Evolutionary conservation across 257 asterid genomes (phyloP).

Genomic region (Nicotiana tomentosiformis): DNA sequence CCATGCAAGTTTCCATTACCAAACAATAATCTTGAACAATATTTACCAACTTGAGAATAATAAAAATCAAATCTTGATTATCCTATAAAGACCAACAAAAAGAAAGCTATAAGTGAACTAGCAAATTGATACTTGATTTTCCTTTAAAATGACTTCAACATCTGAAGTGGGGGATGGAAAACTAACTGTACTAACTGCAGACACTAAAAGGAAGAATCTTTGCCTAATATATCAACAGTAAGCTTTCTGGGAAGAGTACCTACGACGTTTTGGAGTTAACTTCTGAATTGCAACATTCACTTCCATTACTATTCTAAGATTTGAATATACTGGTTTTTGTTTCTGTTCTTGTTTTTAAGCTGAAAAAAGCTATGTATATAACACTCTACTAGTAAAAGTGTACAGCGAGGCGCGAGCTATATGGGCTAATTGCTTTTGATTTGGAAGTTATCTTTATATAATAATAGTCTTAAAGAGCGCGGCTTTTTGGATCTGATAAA

Average conservation of each 20-base stretch:
- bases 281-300: constrained; percentile 27
- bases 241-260: constrained; percentile 67
- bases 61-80: constrained; percentile 9
- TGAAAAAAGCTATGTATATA: not conserved
- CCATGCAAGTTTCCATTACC: constrained; percentile 29
- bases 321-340: not conserved
- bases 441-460: not conserved
- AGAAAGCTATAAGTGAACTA: not conserved
- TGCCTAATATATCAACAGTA: constrained; percentile 31
- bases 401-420: not conserved
- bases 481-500: not conserved
- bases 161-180: constrained; percentile 7
- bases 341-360: not conserved
- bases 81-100: not conserved
- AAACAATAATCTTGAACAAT: constrained; percentile 16
- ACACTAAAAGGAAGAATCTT: not conserved
- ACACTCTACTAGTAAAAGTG: not conserved
- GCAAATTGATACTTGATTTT: not conserved
- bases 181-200: not conserved
- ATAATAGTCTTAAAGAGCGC: not conserved
- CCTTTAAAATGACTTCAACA: not conserved
- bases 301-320: constrained; percentile 35
- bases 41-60: not conserved
- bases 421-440: not conserved
- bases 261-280: constrained; percentile 39